phyloP scores from a whole-genome alignment of 2,329 filamentous ascomycete genomes.

The Colletotrichum endophyticum region DNA sequence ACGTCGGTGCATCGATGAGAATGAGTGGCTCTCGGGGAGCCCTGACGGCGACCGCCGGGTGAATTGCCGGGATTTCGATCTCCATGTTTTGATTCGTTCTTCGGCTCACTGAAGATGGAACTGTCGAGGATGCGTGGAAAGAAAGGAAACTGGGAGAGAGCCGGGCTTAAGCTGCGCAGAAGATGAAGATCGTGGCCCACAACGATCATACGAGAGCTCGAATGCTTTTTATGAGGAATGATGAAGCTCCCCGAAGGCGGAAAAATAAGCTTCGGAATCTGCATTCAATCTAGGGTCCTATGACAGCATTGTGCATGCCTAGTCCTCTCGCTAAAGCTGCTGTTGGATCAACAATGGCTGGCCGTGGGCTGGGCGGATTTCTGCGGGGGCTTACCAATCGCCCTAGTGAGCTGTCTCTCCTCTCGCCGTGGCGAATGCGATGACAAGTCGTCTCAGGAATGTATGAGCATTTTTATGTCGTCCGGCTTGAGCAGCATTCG shows the following conservation, averaged over 20 bases:
- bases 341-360: background rate
- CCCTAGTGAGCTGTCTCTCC: background rate
- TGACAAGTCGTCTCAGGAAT: conserved; percentile 9
- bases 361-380: background rate
- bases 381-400: conserved; percentile 15
- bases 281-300: background rate
- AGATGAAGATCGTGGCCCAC: background rate
- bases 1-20: conserved; percentile 27
- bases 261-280: background rate
- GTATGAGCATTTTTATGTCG: background rate
- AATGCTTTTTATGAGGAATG: background rate
- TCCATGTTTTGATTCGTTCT: background rate
- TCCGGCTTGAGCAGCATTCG: background rate
- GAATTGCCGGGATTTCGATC: conserved; percentile 25
- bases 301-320: conserved; percentile 19
- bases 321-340: background rate
- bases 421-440: conserved; percentile 1
- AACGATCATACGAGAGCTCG: background rate
- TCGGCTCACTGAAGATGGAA: background rate
- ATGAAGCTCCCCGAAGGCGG: background rate
- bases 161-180: background rate
- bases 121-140: background rate
- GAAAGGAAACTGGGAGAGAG: background rate
- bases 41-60: conserved; percentile 28
- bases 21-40: conserved; percentile 26